phyloP scores from a whole-genome alignment of 495 filamentous ascomycete species.

The Daldinia vernicosa region DNA sequence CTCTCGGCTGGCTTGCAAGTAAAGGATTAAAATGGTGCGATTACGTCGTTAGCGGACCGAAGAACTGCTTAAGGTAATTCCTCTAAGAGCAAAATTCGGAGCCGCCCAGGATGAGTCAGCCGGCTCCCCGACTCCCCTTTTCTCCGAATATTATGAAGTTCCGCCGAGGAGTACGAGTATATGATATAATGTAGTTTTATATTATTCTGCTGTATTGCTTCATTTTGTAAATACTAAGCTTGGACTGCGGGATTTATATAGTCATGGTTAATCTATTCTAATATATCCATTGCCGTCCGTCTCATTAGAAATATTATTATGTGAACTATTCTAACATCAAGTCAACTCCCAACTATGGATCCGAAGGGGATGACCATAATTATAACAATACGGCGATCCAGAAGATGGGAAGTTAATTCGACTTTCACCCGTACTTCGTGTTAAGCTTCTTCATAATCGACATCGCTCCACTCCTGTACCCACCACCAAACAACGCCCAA shows the following conservation, averaged over 20 bases:
- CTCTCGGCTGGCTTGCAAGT: not conserved
- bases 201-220: not conserved
- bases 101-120: conserved; percentile 35
- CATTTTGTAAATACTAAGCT: not conserved
- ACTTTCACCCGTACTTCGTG: conserved; percentile 65
- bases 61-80: not conserved
- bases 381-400: not conserved
- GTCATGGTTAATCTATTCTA: no score
- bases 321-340: not conserved
- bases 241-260: not conserved
- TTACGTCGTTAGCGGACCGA: conserved; percentile 16
- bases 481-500: conserved; percentile 81
- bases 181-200: not conserved
- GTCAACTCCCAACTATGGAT: not conserved
- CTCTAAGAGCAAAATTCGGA: conserved; percentile 8
- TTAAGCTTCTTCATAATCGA: conserved; percentile 77
- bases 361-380: not conserved
- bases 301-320: not conserved
- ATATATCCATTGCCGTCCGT: not conserved
- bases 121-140: conserved; percentile 3
- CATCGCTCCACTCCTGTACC: conserved; percentile 76
- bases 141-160: not conserved
- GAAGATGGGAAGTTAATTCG: no score
- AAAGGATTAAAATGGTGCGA: conserved; percentile 15
- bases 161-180: not conserved